Percentiles rank a stretch among this genome's conserved stretches.
Conservation (phyloP, 1,284 basidiomycete species). For the Lentinula novae-zelandiae region DNA sequence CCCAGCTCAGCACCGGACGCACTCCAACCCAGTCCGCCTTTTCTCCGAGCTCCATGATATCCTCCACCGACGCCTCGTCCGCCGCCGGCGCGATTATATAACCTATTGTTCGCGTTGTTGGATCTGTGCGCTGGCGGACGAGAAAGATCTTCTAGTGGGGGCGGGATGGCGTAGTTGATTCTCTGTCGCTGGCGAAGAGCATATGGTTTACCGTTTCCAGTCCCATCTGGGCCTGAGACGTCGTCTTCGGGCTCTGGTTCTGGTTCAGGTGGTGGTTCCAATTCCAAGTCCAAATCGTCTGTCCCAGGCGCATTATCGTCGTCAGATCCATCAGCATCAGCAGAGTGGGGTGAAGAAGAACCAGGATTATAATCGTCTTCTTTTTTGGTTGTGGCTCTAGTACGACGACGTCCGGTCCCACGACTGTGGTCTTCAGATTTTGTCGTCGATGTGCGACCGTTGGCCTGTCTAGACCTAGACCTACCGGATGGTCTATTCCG, state of each 20-base stretch:
- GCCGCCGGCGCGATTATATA: slow-evolving; percentile 16
- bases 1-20: slow-evolving; percentile 71
- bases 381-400: slow-evolving; percentile 15
- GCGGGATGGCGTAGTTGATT: slow-evolving; percentile 76
- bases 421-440: slow-evolving; percentile 20
- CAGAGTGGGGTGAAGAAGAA: slow-evolving; percentile 44
- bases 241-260: slow-evolving; percentile 34
- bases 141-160: slow-evolving; percentile 63
- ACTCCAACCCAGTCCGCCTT: slow-evolving; percentile 66
- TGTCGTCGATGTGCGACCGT: not conserved
- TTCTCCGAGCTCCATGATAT: slow-evolving; percentile 29
- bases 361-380: slow-evolving; percentile 29
- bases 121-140: slow-evolving; percentile 40
- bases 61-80: slow-evolving; percentile 27
- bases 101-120: not conserved
- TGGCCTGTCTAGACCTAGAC: not conserved
- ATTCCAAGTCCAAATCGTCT: slow-evolving; percentile 38
- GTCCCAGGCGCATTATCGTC: slow-evolving; percentile 35
- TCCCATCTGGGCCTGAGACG: slow-evolving; percentile 33
- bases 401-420: slow-evolving; percentile 25
- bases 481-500: not conserved
- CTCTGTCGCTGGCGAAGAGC: slow-evolving; percentile 57
- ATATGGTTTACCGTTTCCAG: slow-evolving; percentile 49
- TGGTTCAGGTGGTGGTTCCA: slow-evolving; percentile 35
- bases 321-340: slow-evolving; percentile 55